Evolutionary conservation across 805 yeast species (phyloP).

Genomic region (Metschnikowia dekortorum): DNA sequence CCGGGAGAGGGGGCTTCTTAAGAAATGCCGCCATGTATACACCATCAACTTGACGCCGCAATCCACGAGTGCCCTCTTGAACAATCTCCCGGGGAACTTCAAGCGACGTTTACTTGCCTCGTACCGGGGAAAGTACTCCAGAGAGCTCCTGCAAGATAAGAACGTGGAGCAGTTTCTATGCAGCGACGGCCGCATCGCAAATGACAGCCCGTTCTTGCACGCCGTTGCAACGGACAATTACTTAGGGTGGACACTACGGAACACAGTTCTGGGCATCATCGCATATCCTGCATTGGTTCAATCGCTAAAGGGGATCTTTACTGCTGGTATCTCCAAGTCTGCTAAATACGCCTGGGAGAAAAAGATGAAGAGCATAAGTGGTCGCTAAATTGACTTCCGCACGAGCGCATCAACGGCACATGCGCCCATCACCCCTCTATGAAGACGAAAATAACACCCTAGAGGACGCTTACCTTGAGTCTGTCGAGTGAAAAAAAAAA

Average conservation of each 20-base stretch:
- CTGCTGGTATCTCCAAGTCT: constrained; percentile 78
- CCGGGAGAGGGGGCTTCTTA: not conserved
- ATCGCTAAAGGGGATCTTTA: constrained; percentile 74
- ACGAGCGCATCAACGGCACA: not conserved
- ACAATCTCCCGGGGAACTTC: constrained; percentile 11
- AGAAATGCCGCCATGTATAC: not conserved
- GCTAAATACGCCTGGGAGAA: constrained; percentile 75
- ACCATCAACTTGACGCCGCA: not conserved
- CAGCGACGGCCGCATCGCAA: not conserved
- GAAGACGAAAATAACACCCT: too few relatives aligned
- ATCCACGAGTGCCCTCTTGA: constrained; percentile 5
- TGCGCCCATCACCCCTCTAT: not conserved
- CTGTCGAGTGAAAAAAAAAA: too few relatives aligned
- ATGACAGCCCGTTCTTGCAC: constrained; percentile 24
- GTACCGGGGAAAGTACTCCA: constrained; percentile 8
- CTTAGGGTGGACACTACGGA: constrained; percentile 29
- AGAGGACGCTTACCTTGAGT: too few relatives aligned
- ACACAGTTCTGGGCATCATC: constrained; percentile 45
- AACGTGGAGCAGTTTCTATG: not conserved
- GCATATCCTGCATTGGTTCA: constrained; percentile 66
- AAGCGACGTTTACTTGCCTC: constrained; percentile 6
- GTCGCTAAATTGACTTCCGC: not conserved
- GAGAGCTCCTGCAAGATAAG: not conserved
- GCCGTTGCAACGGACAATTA: constrained; percentile 41
- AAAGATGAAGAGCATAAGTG: constrained; percentile 24